phyloP scores from a whole-genome alignment of 352 stramenopile species.

The Elongisporangium anandrum region DNA sequence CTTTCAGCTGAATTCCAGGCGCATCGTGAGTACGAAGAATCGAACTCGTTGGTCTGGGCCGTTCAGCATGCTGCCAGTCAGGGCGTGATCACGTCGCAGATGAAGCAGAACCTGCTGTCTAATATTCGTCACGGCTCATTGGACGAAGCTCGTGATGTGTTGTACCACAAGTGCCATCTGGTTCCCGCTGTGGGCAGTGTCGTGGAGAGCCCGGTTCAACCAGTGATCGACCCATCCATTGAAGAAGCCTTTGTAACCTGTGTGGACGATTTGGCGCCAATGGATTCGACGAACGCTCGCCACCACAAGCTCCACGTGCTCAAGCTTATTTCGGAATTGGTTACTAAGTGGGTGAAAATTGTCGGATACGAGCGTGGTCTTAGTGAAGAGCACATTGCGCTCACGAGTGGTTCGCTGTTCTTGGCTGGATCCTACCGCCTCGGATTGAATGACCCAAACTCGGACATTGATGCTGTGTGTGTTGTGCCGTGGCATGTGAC shows the following conservation, averaged over 20 bases:
- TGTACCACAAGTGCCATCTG: slow-evolving; percentile 80
- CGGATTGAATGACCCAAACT: slow-evolving; percentile 73
- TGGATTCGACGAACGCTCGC: slow-evolving; percentile 33
- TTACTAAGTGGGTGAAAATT: slow-evolving; percentile 75
- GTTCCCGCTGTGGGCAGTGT: slow-evolving; percentile 68
- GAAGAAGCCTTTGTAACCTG: slow-evolving; percentile 46
- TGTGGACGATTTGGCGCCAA: slow-evolving; percentile 53
- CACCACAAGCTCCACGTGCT: slow-evolving; percentile 72
- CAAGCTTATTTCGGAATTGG: slow-evolving; percentile 60
- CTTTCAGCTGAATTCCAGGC: slow-evolving; percentile 62
- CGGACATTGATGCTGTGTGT: slow-evolving; percentile 83
- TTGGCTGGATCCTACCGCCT: slow-evolving; percentile 86
- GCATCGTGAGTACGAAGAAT: slow-evolving; percentile 68
- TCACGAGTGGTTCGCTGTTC: slow-evolving; percentile 75
- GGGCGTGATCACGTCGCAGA: slow-evolving; percentile 50
- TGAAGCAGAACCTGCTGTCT: slow-evolving; percentile 61
- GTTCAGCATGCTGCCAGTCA: slow-evolving; percentile 67
- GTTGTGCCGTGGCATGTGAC: slow-evolving; percentile 80
- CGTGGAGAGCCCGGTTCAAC: slow-evolving; percentile 34
- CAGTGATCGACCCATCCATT: slow-evolving; percentile 21
- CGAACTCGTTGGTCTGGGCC: slow-evolving; percentile 60
- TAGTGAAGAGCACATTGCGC: slow-evolving; percentile 63
- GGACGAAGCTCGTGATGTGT: slow-evolving; percentile 70
- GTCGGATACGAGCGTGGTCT: slow-evolving; percentile 62
- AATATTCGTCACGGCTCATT: slow-evolving; percentile 56